Base-by-base conservation (phyloP, 108 stramenopile species). In the Chaetoceros tenuissimus region DNA sequence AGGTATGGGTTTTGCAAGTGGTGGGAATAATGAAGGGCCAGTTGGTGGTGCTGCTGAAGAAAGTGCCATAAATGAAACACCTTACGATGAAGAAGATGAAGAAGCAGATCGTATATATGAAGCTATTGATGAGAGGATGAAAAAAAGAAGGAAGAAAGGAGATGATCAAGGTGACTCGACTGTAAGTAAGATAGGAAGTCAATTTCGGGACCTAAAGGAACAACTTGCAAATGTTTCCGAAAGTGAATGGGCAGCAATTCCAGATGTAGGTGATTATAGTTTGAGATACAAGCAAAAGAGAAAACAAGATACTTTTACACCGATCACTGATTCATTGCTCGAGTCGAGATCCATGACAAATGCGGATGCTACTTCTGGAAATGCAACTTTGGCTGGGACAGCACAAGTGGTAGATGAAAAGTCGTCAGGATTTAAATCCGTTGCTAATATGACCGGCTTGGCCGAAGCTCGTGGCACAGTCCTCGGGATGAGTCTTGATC, bases 101-200 rank as follows among this genome's bases (percentile, higher is more conserved):
- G 96, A 97, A 78, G 97, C 99, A 23, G 99, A 99, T 67, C 51
- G 64, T 47, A 87, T 98, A 24, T 99, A 97, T 69, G 89, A 79
- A 22, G 86, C 92, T 3, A 91, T 99, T 63, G 97, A 98, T 64
- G 95, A 96, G 77, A 77, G 87, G 53, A 85, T 99, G 92, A 55
- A 65, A 77, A 46, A 72, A 76, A 47, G 59, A 62, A 19, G 31
- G 40, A 48, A 51, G 73, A 34, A 48, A 49, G 0, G 47, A 26
- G 18, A 21, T 18, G 46, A 60, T 43, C 48, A 46, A 28, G 53
- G 48, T 25, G 55, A 40, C 27, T 53, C 48, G 3, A 71, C 70
- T 25, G 50, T 74, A 31, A 31, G 60, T 28, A 75, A 85, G 28
- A 95, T 97, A 57, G 82, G 89, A 7, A 90, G 94, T 59, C 95